Conservation (phyloP, 768 basidiomycete genomes). For the Naganishia vishniacii region DNA sequence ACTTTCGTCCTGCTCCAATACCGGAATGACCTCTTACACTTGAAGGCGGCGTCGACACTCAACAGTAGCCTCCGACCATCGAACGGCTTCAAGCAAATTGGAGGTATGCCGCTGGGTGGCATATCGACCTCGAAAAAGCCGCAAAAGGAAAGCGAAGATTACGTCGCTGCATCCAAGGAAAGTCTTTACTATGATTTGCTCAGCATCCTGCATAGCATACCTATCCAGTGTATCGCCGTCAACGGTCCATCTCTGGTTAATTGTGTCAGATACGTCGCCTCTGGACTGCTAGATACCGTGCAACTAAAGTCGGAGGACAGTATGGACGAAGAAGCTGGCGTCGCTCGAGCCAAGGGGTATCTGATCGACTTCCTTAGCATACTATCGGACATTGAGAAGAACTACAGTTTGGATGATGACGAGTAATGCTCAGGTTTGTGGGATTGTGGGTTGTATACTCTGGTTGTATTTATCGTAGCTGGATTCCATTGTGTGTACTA, state of each 20-base stretch:
- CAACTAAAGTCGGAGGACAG: conserved; percentile 47
- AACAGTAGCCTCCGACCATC: background rate
- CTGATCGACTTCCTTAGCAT: conserved; percentile 90
- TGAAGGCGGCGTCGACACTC: conserved; percentile 53
- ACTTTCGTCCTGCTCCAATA: conserved; percentile 90
- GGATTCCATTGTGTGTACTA: too few species aligned
- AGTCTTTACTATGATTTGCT: conserved; percentile 60
- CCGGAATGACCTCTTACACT: conserved; percentile 69
- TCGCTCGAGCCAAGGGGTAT: conserved; percentile 78
- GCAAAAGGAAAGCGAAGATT: conserved; percentile 64
- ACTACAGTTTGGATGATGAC: conserved; percentile 58
- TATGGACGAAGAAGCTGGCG: conserved; percentile 58
- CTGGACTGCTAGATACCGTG: conserved; percentile 77
- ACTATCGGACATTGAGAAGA: conserved; percentile 81
- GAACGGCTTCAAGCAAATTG: conserved; percentile 5
- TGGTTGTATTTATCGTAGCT: too few species aligned
- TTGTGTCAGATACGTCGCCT: conserved; percentile 90
- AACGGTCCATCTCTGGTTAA: conserved; percentile 56
- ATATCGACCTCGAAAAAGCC: background rate
- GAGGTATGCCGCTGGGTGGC: conserved; percentile 21
- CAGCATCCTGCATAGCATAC: conserved; percentile 81
- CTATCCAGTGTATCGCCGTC: conserved; percentile 72
- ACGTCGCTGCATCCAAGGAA: conserved; percentile 57
- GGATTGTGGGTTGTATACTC: too few species aligned
- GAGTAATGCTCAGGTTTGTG: background rate